These are phyloP conservation scores for Monilinia aucupariae DNA, from an alignment of 2,329 filamentous ascomycete genomes.

Conservation along the genomic window DNA sequence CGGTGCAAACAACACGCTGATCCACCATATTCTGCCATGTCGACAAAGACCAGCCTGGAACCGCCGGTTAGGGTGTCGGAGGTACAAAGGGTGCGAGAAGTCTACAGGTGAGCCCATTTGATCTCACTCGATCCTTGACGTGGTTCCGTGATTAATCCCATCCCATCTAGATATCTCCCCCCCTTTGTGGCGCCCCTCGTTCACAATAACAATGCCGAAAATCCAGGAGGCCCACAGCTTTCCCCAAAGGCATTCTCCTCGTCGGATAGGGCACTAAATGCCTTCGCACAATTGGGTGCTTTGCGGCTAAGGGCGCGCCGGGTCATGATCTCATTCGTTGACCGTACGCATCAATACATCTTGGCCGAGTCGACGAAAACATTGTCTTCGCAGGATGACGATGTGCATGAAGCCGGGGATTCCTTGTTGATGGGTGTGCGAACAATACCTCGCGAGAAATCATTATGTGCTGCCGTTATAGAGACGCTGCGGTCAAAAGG, in stretches of 20 bases:
- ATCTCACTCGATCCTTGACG: not conserved
- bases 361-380: constrained; percentile 42
- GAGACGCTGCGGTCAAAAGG: not conserved
- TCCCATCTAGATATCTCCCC: constrained; percentile 5
- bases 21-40: not conserved
- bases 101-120: constrained; percentile 4
- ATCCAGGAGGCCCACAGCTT: not conserved
- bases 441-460: constrained; percentile 14
- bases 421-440: constrained; percentile 11
- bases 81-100: constrained; percentile 12
- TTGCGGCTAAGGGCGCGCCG: constrained; percentile 43
- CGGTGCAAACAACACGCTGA: not conserved
- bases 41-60: not conserved
- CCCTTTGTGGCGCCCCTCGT: constrained; percentile 1
- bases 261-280: constrained; percentile 41
- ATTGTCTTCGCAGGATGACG: constrained; percentile 31
- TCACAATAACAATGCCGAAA: not conserved
- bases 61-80: not conserved
- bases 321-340: constrained; percentile 40
- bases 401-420: constrained; percentile 12
- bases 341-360: constrained; percentile 29
- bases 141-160: not conserved
- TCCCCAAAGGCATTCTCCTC: constrained; percentile 23
- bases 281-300: constrained; percentile 45
- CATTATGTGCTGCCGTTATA: constrained; percentile 28